Percentiles rank a stretch among this genome's conserved stretches.
Evolutionary conservation across 2,329 filamentous ascomycete species (phyloP).

Genomic region (Colletotrichum sp.): DNA sequence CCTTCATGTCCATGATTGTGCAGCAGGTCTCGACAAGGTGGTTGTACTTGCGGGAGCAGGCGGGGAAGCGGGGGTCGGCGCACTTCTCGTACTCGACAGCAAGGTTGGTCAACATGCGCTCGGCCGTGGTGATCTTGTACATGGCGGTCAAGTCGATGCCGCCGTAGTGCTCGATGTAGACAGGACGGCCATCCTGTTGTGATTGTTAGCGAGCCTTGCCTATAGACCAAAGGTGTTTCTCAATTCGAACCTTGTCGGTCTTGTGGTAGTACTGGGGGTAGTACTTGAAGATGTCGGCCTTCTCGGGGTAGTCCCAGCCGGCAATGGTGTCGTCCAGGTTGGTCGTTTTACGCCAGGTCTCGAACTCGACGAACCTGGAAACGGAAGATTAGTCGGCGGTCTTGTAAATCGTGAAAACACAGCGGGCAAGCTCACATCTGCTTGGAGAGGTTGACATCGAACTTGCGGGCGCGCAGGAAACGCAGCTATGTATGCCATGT

Average conservation of each 20-base stretch:
- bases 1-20: conserved; percentile 98
- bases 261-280: conserved; percentile 99
- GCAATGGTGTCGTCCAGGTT: conserved; percentile 82
- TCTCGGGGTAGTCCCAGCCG: conserved; percentile 88
- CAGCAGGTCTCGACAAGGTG: conserved; percentile 96
- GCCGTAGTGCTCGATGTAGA: conserved; percentile 97
- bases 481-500: conserved; percentile 63
- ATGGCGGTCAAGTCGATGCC: conserved; percentile 89
- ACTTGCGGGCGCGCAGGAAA: conserved; percentile 94
- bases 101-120: conserved; percentile 96
- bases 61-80: conserved; percentile 88
- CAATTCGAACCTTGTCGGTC: conserved; percentile 71
- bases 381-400: neutral
- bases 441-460: conserved; percentile 84
- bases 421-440: conserved; percentile 69
- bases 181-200: conserved; percentile 84
- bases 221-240: neutral
- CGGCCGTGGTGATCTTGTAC: conserved; percentile 89
- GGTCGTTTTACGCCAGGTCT: conserved; percentile 90
- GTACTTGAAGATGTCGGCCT: conserved; percentile 81
- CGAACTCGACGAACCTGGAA: conserved; percentile 83
- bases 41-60: conserved; percentile 90
- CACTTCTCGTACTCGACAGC: conserved; percentile 98
- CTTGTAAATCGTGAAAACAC: neutral
- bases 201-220: neutral